These are phyloP conservation scores for Aureobasidium zeae DNA, from an alignment of 2,329 filamentous ascomycete genomes.

Conservation along the genomic window DNA sequence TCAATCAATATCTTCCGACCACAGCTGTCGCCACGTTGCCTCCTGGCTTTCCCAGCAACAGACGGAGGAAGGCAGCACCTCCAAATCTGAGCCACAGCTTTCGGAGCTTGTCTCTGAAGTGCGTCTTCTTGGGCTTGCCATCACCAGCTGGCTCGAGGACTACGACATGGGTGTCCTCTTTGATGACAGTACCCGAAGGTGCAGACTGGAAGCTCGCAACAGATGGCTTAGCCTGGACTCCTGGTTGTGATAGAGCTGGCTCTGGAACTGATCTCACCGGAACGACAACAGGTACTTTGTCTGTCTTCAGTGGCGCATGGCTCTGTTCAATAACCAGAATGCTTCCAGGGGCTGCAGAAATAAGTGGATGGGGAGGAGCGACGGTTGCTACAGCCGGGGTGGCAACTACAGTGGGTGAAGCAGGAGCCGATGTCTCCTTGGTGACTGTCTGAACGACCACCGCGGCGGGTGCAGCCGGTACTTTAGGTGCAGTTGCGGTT, in stretches of 20 bases:
- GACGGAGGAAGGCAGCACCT: not conserved
- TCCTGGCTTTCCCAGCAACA: slow-evolving; percentile 11
- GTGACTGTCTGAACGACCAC: not conserved
- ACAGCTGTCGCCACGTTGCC: slow-evolving; percentile 15
- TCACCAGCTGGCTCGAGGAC: slow-evolving; percentile 3
- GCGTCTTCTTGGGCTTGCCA: not conserved
- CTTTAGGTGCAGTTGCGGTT: not conserved
- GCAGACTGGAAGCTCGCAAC: not conserved
- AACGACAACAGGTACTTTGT: slow-evolving; percentile 7
- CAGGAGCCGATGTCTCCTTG: not conserved
- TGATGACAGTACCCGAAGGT: not conserved
- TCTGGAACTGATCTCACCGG: slow-evolving; percentile 1
- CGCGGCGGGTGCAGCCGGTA: not conserved
- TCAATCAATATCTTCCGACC: slow-evolving; percentile 12
- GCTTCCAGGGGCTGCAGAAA: too few relatives aligned
- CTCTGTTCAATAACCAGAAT: too few relatives aligned
- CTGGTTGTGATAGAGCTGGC: slow-evolving; percentile 1
- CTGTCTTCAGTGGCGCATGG: not conserved
- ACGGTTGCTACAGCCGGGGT: not conserved
- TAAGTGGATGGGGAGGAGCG: too few relatives aligned
- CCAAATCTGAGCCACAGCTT: slow-evolving; percentile 7
- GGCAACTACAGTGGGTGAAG: not conserved
- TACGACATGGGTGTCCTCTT: slow-evolving; percentile 7
- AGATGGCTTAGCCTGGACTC: slow-evolving; percentile 7
- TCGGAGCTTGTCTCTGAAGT: slow-evolving; percentile 10